Evolutionary conservation across 2,329 filamentous ascomycete genomes (phyloP).

Genomic region (Fusarium azukiicola): DNA sequence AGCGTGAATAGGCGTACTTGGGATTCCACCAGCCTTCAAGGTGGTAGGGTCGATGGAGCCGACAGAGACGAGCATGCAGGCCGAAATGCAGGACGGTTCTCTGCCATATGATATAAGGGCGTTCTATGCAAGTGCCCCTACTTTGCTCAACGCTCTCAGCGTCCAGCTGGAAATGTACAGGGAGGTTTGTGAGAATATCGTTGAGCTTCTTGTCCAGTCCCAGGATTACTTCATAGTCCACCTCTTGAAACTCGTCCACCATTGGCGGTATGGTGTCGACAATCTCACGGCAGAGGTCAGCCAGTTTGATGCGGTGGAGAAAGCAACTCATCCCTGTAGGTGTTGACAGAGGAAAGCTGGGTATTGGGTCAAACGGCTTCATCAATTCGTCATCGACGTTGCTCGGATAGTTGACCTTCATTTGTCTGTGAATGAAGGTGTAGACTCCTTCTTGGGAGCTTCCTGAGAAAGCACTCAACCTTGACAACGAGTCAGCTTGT

Average conservation of each 20-base stretch:
- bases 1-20: constrained; percentile 6
- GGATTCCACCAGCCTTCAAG: constrained; percentile 5
- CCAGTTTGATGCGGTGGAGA: constrained; percentile 4
- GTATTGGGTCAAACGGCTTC: not conserved
- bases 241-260: constrained; percentile 4
- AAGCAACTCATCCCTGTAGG: constrained; percentile 1
- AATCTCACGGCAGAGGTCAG: constrained; percentile 18
- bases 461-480: constrained; percentile 10
- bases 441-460: constrained; percentile 11
- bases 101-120: constrained; percentile 6
- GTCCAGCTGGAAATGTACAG: not conserved
- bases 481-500: not conserved
- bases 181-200: not conserved
- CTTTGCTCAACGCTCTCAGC: not conserved
- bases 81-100: not conserved
- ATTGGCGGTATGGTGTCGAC: constrained; percentile 18
- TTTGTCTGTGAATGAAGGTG: not conserved
- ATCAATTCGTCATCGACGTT: constrained; percentile 14
- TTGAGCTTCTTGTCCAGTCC: constrained; percentile 12
- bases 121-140: not conserved
- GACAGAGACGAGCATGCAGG: constrained; percentile 4
- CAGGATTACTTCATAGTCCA: constrained; percentile 13
- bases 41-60: constrained; percentile 9
- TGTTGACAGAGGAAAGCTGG: not conserved
- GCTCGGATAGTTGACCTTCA: not conserved